These are phyloP conservation scores for Colletotrichum karsti DNA, from an alignment of 2,329 filamentous ascomycete genomes.

Conservation along the genomic window DNA sequence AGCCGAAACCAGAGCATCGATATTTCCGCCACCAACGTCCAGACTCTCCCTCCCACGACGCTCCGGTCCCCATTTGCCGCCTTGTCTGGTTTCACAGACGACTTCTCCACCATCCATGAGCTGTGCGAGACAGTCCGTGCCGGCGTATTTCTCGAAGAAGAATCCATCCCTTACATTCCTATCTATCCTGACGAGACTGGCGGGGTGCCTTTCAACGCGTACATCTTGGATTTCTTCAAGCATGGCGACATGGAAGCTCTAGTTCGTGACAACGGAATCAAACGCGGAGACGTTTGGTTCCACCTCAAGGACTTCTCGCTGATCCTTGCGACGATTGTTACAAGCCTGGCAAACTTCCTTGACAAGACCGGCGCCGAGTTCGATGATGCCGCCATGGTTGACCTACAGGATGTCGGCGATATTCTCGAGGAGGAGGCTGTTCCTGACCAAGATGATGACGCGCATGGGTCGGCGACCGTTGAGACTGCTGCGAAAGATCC, in stretches of 20 bases:
- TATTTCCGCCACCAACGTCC: not conserved
- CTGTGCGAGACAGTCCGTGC: slow-evolving; percentile 71
- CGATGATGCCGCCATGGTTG: slow-evolving; percentile 45
- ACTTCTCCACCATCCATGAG: slow-evolving; percentile 71
- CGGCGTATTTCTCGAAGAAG: slow-evolving; percentile 79
- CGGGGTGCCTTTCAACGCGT: slow-evolving; percentile 66
- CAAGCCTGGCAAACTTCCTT: slow-evolving; percentile 65
- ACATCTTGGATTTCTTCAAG: slow-evolving; percentile 80
- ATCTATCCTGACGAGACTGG: slow-evolving; percentile 64
- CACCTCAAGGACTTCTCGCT: slow-evolving; percentile 67
- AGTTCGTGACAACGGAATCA: slow-evolving; percentile 72
- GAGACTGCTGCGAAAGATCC: not conserved
- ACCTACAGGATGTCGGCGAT: slow-evolving; percentile 50
- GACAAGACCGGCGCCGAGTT: slow-evolving; percentile 39
- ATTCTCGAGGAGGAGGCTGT: slow-evolving; percentile 48
- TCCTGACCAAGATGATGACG: not conserved
- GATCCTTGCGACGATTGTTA: slow-evolving; percentile 76
- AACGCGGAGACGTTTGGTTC: slow-evolving; percentile 76
- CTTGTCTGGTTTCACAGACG: slow-evolving; percentile 73
- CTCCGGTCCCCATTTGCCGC: slow-evolving; percentile 76
- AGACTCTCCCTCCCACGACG: slow-evolving; percentile 45
- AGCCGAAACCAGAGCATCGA: not conserved
- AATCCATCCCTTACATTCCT: slow-evolving; percentile 74
- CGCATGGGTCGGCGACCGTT: not conserved
- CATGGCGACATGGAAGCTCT: slow-evolving; percentile 72